These are phyloP conservation scores for Lotmaria passim DNA, from an alignment of 208 protist species.

Conservation along the genomic window DNA sequence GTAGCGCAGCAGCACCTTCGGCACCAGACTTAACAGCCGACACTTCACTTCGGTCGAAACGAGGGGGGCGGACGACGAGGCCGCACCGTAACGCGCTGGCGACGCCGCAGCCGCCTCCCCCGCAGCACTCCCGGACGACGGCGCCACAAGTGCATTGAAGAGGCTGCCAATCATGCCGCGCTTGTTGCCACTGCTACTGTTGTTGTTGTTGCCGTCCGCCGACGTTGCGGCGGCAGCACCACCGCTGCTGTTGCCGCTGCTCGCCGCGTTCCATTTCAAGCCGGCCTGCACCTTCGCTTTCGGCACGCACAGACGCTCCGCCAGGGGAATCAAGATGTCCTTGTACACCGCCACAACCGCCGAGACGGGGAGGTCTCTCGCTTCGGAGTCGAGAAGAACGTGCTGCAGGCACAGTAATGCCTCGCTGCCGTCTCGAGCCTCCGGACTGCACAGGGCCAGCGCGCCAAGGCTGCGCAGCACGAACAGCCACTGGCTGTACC, in stretches of 20 bases:
- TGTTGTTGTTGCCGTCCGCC: background rate
- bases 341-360: slow-evolving; percentile 59
- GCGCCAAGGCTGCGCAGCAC: slow-evolving; percentile 50
- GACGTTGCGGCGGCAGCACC: background rate
- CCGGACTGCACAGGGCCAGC: slow-evolving; percentile 48
- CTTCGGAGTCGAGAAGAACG: slow-evolving; percentile 61
- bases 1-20: slow-evolving; percentile 78
- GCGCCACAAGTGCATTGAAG: slow-evolving; percentile 23
- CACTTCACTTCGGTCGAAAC: slow-evolving; percentile 65
- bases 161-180: slow-evolving; percentile 16
- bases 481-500: slow-evolving; percentile 53
- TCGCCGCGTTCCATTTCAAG: slow-evolving; percentile 18
- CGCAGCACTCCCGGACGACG: background rate
- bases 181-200: background rate
- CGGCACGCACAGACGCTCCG: slow-evolving; percentile 66
- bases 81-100: background rate
- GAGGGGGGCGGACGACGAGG: slow-evolving; percentile 4
- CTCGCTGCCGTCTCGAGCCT: slow-evolving; percentile 44
- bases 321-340: slow-evolving; percentile 78
- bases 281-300: slow-evolving; percentile 28
- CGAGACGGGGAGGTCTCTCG: slow-evolving; percentile 32
- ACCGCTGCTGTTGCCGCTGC: background rate
- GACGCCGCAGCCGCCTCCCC: background rate
- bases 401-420: slow-evolving; percentile 68
- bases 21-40: slow-evolving; percentile 68